These are phyloP conservation scores for Macrolepiota fuliginosa DNA, from an alignment of 768 basidiomycete species.

Conservation along the genomic window DNA sequence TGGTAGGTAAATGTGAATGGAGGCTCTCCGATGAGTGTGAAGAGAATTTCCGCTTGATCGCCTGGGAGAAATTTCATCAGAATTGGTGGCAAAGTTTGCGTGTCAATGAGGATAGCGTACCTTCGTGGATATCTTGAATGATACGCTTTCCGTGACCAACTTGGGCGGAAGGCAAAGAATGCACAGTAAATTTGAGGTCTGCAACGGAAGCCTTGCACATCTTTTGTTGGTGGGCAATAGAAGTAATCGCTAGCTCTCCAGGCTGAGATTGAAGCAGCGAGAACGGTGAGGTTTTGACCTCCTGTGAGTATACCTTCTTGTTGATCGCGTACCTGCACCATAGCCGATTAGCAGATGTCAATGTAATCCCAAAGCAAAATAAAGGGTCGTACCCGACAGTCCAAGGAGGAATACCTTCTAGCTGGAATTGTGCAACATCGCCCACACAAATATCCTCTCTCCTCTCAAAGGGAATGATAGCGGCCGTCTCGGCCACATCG, in stretches of 20 bases:
- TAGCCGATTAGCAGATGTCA: background rate
- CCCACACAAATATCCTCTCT: slow-evolving; percentile 86
- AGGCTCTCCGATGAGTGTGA: slow-evolving; percentile 86
- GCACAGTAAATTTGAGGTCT: slow-evolving; percentile 72
- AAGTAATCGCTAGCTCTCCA: slow-evolving; percentile 83
- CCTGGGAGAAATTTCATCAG: slow-evolving; percentile 39
- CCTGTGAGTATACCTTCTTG: slow-evolving; percentile 68
- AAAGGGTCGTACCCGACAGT: slow-evolving; percentile 65
- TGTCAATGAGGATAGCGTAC: slow-evolving; percentile 31
- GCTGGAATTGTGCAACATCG: slow-evolving; percentile 84
- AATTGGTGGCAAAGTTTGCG: background rate
- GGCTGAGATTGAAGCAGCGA: slow-evolving; percentile 78
- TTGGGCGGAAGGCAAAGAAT: slow-evolving; percentile 83
- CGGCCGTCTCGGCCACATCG: slow-evolving; percentile 95
- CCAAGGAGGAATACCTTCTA: slow-evolving; percentile 95
- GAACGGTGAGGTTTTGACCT: slow-evolving; percentile 79
- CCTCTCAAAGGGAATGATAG: slow-evolving; percentile 82
- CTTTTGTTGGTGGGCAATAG: slow-evolving; percentile 90
- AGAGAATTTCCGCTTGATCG: slow-evolving; percentile 91
- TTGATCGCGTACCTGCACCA: slow-evolving; percentile 73
- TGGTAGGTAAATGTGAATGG: slow-evolving; percentile 98
- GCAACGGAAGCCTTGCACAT: slow-evolving; percentile 83
- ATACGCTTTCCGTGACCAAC: slow-evolving; percentile 83
- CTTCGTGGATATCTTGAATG: slow-evolving; percentile 88
- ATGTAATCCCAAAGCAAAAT: background rate